Percentiles rank a stretch among this genome's conserved stretches.
Evolutionary conservation across 176 grass and related monocot genomes (phyloP).

Genomic region (Urochloa ruziziensis): DNA sequence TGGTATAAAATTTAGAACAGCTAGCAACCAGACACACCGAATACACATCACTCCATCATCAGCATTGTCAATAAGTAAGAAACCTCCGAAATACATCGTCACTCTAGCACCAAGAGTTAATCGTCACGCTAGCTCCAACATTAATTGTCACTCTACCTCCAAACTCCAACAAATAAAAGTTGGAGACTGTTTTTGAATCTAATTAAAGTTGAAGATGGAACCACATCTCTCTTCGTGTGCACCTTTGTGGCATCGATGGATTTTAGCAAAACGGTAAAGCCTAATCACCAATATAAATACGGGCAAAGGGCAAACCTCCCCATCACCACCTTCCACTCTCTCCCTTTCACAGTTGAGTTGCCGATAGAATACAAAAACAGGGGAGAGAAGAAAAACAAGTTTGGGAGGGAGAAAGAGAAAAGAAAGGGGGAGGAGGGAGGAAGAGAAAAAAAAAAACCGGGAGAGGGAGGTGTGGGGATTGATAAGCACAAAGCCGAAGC

Average conservation of each 20-base stretch:
- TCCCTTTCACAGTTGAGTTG: constrained; percentile 12
- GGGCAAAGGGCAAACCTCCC: not conserved
- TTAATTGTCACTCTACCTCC: too few relatives aligned
- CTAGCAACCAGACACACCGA: not conserved
- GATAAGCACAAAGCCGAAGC: not conserved
- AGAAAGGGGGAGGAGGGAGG: not conserved
- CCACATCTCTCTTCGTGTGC: not conserved
- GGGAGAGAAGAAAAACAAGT: not conserved
- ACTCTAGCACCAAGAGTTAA: not conserved
- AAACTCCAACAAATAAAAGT: not conserved
- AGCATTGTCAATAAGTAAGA: not conserved
- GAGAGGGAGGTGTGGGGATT: not conserved
- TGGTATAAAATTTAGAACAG: not conserved
- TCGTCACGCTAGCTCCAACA: not conserved
- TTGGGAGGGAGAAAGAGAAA: not conserved
- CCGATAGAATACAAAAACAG: constrained; percentile 22
- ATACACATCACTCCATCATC: not conserved
- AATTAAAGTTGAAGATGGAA: not conserved
- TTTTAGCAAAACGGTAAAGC: not conserved
- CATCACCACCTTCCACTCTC: not conserved
- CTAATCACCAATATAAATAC: constrained; percentile 20
- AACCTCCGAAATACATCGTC: rapidly evolving
- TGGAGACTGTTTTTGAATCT: not conserved
- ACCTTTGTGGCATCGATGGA: not conserved
- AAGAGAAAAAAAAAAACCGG: too few relatives aligned